Evolutionary conservation across 2,329 filamentous ascomycete genomes (phyloP), one percentile per base, ranked within the genome.

Genomic region (Pezicula carpinea): DNA sequence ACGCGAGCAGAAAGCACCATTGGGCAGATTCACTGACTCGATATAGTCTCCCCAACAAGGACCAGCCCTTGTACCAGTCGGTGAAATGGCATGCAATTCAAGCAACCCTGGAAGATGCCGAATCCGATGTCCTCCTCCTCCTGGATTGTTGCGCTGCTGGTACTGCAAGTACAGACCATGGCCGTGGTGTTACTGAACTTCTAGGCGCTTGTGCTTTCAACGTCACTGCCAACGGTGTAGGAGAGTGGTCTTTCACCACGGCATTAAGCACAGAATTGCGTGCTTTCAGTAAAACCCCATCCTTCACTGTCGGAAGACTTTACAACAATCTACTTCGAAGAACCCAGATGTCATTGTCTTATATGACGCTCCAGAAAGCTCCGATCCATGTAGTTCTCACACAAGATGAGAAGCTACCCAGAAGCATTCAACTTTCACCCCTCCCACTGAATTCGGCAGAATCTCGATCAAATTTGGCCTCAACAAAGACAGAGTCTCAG

Each of bases 21-120:
- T 26, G 22, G 22, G 10, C 3, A 11, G 2, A 21, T 3, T 40
- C 8, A 13, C 38, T 40, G 21, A 40, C 22, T 22, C 23, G 13
- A 40, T 14, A 22, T 15, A 40, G 38, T 26, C 18, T 40, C 10
- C 38, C 38, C 5, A 23, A 15, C 15, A 23, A 23, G 21, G 38
- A 40, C 4, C 5, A 29, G 5, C 22, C 38, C 15, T 22, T 19
- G 8, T 26, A 40, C 22, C 38, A 40, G 22, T 23, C 19, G 5
- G 64, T 82, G 22, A 80, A 75, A 54, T 83, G 79, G 79, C 71
- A 74, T 50, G 75, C 74, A 7, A 69, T 82, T 3, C 74, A 77
- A 39, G 79, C 74, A 56, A 63, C 80, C 11, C 73, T 82, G 44
- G 77, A 82, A 48, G 77, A 82, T 58, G 72, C 76, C 3, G 72